phyloP scores from a whole-genome alignment of 768 basidiomycete species.

The Thelephora ganbajun region DNA sequence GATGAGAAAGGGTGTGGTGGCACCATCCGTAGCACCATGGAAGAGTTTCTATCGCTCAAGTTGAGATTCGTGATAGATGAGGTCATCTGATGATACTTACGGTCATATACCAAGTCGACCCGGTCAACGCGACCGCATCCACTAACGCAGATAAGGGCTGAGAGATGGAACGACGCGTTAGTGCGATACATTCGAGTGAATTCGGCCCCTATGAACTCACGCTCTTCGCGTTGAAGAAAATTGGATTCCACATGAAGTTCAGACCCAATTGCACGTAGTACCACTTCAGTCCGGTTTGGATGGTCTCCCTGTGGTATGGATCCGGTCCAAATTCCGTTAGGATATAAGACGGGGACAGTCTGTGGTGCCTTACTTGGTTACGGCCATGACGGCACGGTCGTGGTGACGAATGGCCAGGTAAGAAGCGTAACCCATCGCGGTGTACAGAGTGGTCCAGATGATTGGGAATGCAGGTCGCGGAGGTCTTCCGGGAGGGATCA shows the following conservation, averaged over 20 bases:
- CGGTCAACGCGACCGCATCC: slow-evolving; percentile 38
- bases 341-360: too few species aligned
- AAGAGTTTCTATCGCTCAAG: slow-evolving; percentile 28
- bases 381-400: slow-evolving; percentile 27
- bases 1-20: slow-evolving; percentile 41
- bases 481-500: slow-evolving; percentile 35
- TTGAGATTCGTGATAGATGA: neutral
- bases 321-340: too few species aligned
- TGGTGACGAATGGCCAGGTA: slow-evolving; percentile 43
- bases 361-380: slow-evolving; percentile 6
- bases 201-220: slow-evolving; percentile 14
- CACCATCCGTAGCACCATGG: slow-evolving; percentile 28
- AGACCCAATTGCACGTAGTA: slow-evolving; percentile 50
- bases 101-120: slow-evolving; percentile 45
- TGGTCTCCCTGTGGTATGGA: slow-evolving; percentile 18
- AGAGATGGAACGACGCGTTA: too few species aligned
- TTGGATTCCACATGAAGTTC: slow-evolving; percentile 48
- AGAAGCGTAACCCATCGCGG: slow-evolving; percentile 55
- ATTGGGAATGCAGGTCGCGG: slow-evolving; percentile 42
- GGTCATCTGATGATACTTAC: slow-evolving; percentile 18
- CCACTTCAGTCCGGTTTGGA: slow-evolving; percentile 34
- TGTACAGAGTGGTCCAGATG: slow-evolving; percentile 33
- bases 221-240: slow-evolving; percentile 43
- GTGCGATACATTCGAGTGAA: too few species aligned
- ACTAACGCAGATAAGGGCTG: slow-evolving; percentile 41